These are phyloP conservation scores for Euclidium syriacum DNA, from an alignment of 345 rosid genomes.

Conservation along the genomic window DNA sequence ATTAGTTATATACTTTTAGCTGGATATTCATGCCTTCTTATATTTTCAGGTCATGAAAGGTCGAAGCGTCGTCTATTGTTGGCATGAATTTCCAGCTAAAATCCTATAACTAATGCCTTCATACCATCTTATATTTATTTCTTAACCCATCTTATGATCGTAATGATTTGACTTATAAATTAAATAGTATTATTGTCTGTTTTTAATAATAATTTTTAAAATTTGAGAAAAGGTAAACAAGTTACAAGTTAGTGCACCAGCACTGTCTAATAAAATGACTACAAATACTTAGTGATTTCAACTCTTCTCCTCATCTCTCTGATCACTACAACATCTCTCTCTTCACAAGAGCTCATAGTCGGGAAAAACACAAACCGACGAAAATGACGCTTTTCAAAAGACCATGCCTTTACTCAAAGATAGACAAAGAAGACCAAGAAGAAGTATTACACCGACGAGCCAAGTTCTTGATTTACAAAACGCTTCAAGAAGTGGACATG, in stretches of 20 bases:
- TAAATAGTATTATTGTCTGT: not conserved
- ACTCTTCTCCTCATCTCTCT: not conserved
- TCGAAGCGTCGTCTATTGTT: too few species aligned
- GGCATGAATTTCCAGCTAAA: too few species aligned
- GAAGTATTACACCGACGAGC: slow-evolving; percentile 54
- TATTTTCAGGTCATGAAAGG: too few species aligned
- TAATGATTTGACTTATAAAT: slow-evolving; percentile 19
- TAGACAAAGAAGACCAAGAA: slow-evolving; percentile 69
- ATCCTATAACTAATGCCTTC: too few species aligned
- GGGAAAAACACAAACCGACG: not conserved
- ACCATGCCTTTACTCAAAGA: slow-evolving; percentile 44
- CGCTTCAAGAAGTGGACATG: slow-evolving; percentile 38
- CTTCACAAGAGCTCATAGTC: not conserved
- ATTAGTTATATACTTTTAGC: slow-evolving; percentile 12
- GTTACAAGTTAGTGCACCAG: slow-evolving; percentile 36
- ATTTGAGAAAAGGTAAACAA: not conserved
- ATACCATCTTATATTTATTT: not conserved
- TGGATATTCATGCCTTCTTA: slow-evolving; percentile 8
- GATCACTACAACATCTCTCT: not conserved
- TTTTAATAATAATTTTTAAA: not conserved
- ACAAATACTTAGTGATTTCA: slow-evolving; percentile 31
- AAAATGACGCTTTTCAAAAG: slow-evolving; percentile 38
- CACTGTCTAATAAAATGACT: slow-evolving; percentile 33
- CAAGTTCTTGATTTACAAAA: slow-evolving; percentile 82
- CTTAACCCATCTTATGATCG: not conserved